Evolutionary conservation across 2,329 filamentous ascomycete genomes (phyloP), one percentile per base, ranked within the genome.

Genomic region (Colletotrichum sp.): DNA sequence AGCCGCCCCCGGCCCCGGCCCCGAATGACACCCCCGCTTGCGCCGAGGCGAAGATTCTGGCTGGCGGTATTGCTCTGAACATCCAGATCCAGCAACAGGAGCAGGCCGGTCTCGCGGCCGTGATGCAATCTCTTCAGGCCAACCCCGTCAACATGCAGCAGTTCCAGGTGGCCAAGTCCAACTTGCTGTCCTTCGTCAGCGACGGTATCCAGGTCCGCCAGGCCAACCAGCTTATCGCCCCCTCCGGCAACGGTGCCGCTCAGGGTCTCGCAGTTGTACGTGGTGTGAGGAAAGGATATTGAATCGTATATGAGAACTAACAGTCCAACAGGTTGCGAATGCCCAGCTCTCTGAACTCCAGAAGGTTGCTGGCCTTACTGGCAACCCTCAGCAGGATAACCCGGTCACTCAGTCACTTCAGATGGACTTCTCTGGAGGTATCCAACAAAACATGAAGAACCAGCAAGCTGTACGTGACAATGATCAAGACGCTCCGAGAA

Each of bases 151-250:
- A 77, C 30, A 66, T 65, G 44, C 72, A 76, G 57, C 72, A 77
- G 49, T 77, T 77, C 49, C 72, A 77, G 75, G 64, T 70, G 24
- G 75, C 75, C 72, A 77, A 77, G 69, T 75, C 75, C 60, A 77
- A 76, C 30, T 68, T 77, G 44, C 49, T 77, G 8, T 72, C 75
- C 15, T 75, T 76, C 32, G 75, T 77, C 34, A 77, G 72, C 63
- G 75, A 77, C 21, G 75, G 75, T 3, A 77, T 77, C 26, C 72
- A 72, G 64, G 24, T 77, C 16, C 68, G 75, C 57, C 72, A 77
- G 63, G 49, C 75, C 39, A 77, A 77, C 57, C 75, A 77, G 64
- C 75, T 77, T 2, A 76, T 77, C 6, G 69, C 75, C 7, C 75
- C 75, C 3, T 67, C 72, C 13, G 72, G 72, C 15, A 77, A 77